Base-by-base conservation (phyloP, 2,329 filamentous ascomycete species). In the Macrophomina tecta region DNA sequence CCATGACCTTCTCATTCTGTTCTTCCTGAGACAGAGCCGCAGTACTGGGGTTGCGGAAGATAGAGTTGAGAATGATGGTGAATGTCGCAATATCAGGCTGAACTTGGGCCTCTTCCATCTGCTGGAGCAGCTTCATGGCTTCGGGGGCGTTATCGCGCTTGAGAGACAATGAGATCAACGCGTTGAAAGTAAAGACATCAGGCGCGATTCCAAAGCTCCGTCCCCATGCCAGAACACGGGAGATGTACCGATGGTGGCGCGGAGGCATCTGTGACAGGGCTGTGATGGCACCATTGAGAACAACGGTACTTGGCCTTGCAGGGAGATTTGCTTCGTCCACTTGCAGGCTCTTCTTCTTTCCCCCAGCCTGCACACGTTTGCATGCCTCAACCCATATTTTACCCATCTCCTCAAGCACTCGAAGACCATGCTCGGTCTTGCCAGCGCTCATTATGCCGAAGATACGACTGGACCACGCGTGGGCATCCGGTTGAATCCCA, bases 381-480 rank as follows among this genome's bases (percentile, higher is more conserved):
- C 36, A 76, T 1, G 79, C 78, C 18, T 75, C 76, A 16, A 79
- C 67, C 91, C 90, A 94, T 4, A 82, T 73, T 12, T 76, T 79
- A 46, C 85, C 83, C 87, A 94, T 90, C 69, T 92, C 86, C 42
- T 87, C 82, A 49, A 94, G 80, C 3, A 89, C 89, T 42, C 78
- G 73, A 12, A 95, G n/a, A 86, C 91, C 18, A 81, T 81, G 34
- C 86, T 79, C 5, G 84, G 71, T 68, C 84, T 80, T 38, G 85
- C 83, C 53, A 83, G 79, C 45, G 48, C 84, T 81, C 66, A 93
- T 86, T 11, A 93, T 82, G 0, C 87, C 88, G 32, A 87, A 85
- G 51, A 95, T 86, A 32, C 90, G 85, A 14, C 88, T 87, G 8
- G 88, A 90, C 92, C 92, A 95, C 46, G 89, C 87, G 64, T 82